phyloP scores from a whole-genome alignment of 129 eudicot species.

The Flaveria trinervia region DNA sequence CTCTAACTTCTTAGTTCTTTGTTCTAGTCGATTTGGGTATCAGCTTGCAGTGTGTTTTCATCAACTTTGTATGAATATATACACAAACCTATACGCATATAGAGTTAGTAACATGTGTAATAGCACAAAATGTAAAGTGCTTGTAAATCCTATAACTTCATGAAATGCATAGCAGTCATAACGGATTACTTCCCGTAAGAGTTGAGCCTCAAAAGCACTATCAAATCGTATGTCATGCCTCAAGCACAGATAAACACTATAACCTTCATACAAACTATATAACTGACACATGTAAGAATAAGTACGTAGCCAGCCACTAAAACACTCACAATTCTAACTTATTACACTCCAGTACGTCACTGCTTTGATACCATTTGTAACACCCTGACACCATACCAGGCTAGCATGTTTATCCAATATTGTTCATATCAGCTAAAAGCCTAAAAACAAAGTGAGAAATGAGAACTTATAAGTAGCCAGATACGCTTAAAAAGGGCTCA shows the following conservation, averaged over 20 bases:
- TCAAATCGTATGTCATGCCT: not conserved
- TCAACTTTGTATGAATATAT: constrained; percentile 1
- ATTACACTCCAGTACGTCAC: not conserved
- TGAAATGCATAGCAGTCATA: not conserved
- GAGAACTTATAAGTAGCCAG: not conserved
- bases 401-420: not conserved
- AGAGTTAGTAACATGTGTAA: not conserved
- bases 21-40: not conserved
- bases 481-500: not conserved
- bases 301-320: not conserved
- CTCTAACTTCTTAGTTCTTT: constrained; percentile 3
- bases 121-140: not conserved
- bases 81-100: not conserved
- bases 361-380: not conserved
- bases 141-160: not conserved
- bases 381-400: not conserved
- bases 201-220: not conserved
- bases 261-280: too few species aligned
- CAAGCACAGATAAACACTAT: not conserved
- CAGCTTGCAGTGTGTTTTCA: not conserved
- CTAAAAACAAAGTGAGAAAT: not conserved
- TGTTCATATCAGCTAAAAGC: not conserved
- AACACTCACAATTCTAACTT: not conserved
- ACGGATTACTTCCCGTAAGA: too few species aligned
- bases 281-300: not conserved